phyloP scores from a whole-genome alignment of 2,329 filamentous ascomycete genomes.

The Cordyceps cicadae region DNA sequence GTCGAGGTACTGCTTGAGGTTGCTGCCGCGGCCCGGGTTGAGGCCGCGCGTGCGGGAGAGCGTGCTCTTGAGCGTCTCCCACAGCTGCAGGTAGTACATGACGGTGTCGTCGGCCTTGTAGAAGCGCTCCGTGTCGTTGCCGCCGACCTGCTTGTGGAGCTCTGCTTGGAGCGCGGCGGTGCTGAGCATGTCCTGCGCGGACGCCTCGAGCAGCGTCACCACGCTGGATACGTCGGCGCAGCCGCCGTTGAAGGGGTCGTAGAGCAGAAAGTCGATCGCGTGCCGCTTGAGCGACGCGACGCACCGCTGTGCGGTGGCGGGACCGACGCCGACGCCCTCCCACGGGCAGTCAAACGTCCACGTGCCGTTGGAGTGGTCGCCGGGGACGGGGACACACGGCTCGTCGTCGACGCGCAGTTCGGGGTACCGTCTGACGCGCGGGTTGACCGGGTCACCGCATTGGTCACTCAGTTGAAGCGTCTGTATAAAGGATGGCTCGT shows the following conservation, averaged over 20 bases:
- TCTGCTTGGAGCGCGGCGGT: constrained; percentile 19
- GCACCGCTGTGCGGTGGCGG: constrained; percentile 22
- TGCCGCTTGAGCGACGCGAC: constrained; percentile 24
- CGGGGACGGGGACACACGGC: constrained; percentile 21
- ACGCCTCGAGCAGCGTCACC: constrained; percentile 24
- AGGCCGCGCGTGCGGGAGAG: constrained; percentile 20
- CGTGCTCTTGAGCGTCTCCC: constrained; percentile 23
- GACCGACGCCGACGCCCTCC: constrained; percentile 19
- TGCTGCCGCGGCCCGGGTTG: constrained; percentile 16
- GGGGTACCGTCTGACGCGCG: constrained; percentile 21
- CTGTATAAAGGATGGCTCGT: constrained; percentile 21
- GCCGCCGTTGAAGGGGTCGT: constrained; percentile 27
- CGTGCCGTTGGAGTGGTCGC: constrained; percentile 18
- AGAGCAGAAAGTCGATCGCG: constrained; percentile 25
- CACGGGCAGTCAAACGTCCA: constrained; percentile 31
- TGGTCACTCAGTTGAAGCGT: constrained; percentile 27
- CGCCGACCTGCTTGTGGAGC: constrained; percentile 18
- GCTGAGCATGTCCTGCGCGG: constrained; percentile 23
- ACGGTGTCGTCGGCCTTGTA: constrained; percentile 21
- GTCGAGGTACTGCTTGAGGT: constrained; percentile 24
- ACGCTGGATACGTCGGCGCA: constrained; percentile 29
- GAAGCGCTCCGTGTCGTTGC: constrained; percentile 16
- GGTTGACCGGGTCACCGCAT: constrained; percentile 23
- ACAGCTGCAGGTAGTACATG: constrained; percentile 22
- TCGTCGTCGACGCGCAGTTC: constrained; percentile 25